Conservation (phyloP, 2,329 filamentous ascomycete species). For the Stemphylium vesicarium region DNA sequence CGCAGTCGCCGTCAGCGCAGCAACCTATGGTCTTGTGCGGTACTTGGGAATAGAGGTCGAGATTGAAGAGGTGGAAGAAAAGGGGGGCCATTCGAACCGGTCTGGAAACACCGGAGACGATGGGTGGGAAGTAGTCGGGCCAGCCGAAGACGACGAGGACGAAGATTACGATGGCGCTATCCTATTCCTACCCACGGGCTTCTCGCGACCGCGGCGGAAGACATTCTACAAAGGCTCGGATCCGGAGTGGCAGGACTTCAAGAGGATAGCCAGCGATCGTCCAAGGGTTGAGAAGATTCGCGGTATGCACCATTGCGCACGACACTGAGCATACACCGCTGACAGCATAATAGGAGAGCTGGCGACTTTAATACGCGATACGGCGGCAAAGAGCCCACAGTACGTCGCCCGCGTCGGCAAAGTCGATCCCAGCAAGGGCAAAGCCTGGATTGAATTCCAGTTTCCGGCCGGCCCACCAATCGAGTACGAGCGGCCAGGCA, state of each 20-base stretch:
- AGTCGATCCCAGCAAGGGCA: constrained; percentile 50
- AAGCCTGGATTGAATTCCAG: constrained; percentile 56
- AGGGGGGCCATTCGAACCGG: constrained; percentile 6
- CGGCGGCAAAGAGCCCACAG: constrained; percentile 36
- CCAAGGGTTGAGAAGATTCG: constrained; percentile 49
- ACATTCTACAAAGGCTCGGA: constrained; percentile 59
- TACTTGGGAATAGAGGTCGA: constrained; percentile 35
- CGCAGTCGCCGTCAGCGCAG: constrained; percentile 22
- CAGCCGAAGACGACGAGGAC: constrained; percentile 37
- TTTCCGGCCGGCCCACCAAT: constrained; percentile 57
- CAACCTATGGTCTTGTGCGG: constrained; percentile 26
- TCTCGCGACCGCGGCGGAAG: constrained; percentile 48
- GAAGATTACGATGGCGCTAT: constrained; percentile 38
- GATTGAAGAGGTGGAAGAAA: constrained; percentile 27
- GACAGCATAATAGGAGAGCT: constrained; percentile 42
- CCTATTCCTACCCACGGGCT: constrained; percentile 58
- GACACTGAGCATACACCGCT: neutral
- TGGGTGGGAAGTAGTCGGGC: constrained; percentile 22
- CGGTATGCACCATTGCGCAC: constrained; percentile 24
- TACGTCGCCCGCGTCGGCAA: constrained; percentile 46
- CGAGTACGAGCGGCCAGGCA: constrained; percentile 57
- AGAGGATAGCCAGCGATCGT: constrained; percentile 53
- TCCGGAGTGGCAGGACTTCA: constrained; percentile 61
- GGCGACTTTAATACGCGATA: constrained; percentile 42
- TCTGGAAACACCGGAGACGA: constrained; percentile 13